These are phyloP conservation scores for Polygonum maritimum DNA, from an alignment of 148 eudicot species.

Conservation along the genomic window DNA sequence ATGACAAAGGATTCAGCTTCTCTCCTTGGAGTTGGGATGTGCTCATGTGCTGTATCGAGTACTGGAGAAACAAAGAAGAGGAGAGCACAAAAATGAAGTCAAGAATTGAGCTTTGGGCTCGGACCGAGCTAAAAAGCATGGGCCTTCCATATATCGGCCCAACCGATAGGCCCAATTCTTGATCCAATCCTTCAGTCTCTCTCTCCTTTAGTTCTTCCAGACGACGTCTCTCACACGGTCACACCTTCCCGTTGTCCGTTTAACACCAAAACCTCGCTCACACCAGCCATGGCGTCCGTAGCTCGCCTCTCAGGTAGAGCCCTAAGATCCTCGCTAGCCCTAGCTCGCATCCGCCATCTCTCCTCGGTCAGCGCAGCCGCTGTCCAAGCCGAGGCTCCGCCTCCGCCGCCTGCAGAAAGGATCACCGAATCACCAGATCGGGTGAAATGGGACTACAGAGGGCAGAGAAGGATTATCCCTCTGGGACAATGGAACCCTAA, in stretches of 20 bases:
- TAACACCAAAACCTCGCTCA: constrained; percentile 7
- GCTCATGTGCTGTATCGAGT: neutral
- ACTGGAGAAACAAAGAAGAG: neutral
- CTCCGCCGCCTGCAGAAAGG: constrained; percentile 29
- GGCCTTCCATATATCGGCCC: neutral
- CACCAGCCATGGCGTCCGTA: constrained; percentile 3
- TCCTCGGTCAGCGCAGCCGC: constrained; percentile 21
- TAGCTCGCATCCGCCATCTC: constrained; percentile 13
- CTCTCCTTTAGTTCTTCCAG: neutral
- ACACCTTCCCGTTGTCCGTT: neutral
- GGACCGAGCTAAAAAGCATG: neutral
- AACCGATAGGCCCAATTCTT: neutral
- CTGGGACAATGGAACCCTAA: constrained; percentile 95
- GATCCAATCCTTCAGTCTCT: neutral
- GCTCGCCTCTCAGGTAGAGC: constrained; percentile 8
- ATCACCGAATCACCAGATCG: constrained; percentile 63
- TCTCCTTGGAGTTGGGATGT: neutral
- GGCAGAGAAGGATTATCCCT: constrained; percentile 69
- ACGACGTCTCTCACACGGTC: neutral
- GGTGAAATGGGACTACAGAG: constrained; percentile 94
- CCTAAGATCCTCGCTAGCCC: constrained; percentile 11
- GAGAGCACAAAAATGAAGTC: neutral
- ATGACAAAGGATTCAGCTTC: neutral
- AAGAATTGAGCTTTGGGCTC: neutral
- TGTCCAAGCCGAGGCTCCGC: constrained; percentile 19